Conservation (phyloP, 2,329 filamentous ascomycete genomes). For the Alternaria sp. region DNA sequence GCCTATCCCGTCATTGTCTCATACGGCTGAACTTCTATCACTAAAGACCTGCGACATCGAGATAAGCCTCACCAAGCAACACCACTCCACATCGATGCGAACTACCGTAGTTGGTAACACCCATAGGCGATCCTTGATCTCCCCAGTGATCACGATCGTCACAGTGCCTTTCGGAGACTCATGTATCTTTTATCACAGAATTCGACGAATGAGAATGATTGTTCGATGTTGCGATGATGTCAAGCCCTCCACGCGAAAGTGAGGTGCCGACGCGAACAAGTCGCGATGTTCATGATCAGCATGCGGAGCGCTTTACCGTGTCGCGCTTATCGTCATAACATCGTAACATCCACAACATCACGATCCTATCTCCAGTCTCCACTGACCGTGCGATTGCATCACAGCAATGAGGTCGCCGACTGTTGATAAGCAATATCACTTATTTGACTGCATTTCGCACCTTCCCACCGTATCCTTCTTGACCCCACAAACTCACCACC, state of each 20-base stretch:
- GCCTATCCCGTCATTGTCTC: too few relatives aligned
- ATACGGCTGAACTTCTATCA: too few relatives aligned
- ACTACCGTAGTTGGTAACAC: background rate
- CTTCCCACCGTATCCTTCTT: too few relatives aligned
- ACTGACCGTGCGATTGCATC: background rate
- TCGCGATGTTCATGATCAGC: background rate
- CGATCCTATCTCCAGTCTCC: background rate
- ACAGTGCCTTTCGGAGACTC: accelerated
- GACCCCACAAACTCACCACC: too few relatives aligned
- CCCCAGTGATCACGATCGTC: background rate
- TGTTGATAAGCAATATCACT: too few relatives aligned
- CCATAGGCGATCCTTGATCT: background rate
- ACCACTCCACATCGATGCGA: background rate
- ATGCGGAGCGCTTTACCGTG: background rate
- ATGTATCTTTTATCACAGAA: background rate
- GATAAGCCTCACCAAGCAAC: background rate
- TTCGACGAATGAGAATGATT: background rate
- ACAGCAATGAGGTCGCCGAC: background rate
- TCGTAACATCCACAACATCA: background rate
- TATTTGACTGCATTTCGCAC: too few relatives aligned
- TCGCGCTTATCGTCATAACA: background rate
- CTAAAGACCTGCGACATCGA: too few relatives aligned
- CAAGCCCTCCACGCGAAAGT: background rate
- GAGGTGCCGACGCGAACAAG: background rate
- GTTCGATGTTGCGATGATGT: background rate